These are phyloP conservation scores for Gloeophyllum trabeum DNA, from an alignment of 768 basidiomycete genomes.

Conservation along the genomic window DNA sequence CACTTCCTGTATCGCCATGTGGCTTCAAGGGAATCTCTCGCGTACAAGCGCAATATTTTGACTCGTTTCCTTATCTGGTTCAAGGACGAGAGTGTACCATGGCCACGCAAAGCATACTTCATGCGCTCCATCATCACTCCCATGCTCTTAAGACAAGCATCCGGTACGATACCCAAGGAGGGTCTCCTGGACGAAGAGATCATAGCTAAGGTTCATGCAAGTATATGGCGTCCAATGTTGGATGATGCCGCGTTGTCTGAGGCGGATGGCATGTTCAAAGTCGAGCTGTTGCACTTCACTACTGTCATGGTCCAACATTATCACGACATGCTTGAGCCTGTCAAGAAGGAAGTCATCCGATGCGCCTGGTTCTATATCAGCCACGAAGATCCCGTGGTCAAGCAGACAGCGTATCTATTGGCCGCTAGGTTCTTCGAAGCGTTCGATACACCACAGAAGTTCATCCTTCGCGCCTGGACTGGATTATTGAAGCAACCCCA, in stretches of 20 bases:
- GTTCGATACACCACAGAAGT: constrained; percentile 84
- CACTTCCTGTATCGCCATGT: constrained; percentile 85
- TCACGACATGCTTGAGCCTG: constrained; percentile 65
- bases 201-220: constrained; percentile 53
- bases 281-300: constrained; percentile 86
- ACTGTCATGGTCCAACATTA: constrained; percentile 83
- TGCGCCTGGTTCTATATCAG: constrained; percentile 86
- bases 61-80: constrained; percentile 84
- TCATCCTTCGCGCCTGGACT: constrained; percentile 84
- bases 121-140: constrained; percentile 83
- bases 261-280: constrained; percentile 77
- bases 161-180: constrained; percentile 35
- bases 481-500: constrained; percentile 76
- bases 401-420: constrained; percentile 85
- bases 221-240: constrained; percentile 76
- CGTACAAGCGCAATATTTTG: constrained; percentile 74
- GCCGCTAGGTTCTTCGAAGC: constrained; percentile 87
- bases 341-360: constrained; percentile 87
- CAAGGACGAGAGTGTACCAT: constrained; percentile 45
- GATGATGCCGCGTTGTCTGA: constrained; percentile 38
- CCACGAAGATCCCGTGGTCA: constrained; percentile 82
- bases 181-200: constrained; percentile 65
- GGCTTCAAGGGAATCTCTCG: constrained; percentile 54
- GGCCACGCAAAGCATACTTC: constrained; percentile 70
- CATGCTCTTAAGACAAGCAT: constrained; percentile 68